Evolutionary conservation across 306 rosid species (phyloP).

Genomic region (Ammopiptanthus mongolicus): DNA sequence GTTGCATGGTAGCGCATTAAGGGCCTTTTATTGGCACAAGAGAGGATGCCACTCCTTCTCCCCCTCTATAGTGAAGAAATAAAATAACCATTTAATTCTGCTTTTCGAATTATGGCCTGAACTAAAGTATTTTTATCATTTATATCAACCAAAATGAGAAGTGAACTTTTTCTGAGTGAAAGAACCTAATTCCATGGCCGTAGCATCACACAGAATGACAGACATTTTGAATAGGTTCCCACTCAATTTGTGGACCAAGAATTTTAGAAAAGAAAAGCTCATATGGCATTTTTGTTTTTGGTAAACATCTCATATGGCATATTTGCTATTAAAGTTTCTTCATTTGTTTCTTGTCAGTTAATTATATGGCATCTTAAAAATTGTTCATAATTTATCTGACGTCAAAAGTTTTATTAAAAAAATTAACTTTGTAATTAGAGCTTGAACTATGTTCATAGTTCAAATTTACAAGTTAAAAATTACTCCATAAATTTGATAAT

Average conservation of each 20-base stretch:
- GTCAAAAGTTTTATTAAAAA: not conserved
- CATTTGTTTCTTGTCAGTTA: not conserved
- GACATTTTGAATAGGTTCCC: conserved; percentile 29
- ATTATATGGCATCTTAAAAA: not conserved
- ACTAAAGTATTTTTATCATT: conserved; percentile 16
- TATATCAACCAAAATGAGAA: not conserved
- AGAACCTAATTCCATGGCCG: conserved; percentile 24
- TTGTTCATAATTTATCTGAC: too few relatives aligned
- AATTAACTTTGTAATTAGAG: not conserved
- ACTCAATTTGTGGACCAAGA: conserved; percentile 16
- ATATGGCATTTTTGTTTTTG: not conserved
- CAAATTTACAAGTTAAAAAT: not conserved
- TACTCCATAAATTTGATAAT: too few relatives aligned
- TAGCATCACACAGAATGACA: not conserved
- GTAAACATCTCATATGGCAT: not conserved
- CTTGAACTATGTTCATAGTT: not conserved
- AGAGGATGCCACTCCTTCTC: not conserved
- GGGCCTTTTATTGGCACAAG: conserved; percentile 30
- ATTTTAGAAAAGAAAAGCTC: not conserved
- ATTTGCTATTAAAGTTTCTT: not conserved
- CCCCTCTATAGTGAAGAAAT: conserved; percentile 20
- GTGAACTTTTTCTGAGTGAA: conserved; percentile 26
- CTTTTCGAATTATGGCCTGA: conserved; percentile 19
- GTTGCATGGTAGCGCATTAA: conserved; percentile 6
- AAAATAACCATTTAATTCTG: conserved; percentile 22